Evolutionary conservation across 2,329 filamentous ascomycete genomes (phyloP).

Genomic region (Nakataea oryzae): DNA sequence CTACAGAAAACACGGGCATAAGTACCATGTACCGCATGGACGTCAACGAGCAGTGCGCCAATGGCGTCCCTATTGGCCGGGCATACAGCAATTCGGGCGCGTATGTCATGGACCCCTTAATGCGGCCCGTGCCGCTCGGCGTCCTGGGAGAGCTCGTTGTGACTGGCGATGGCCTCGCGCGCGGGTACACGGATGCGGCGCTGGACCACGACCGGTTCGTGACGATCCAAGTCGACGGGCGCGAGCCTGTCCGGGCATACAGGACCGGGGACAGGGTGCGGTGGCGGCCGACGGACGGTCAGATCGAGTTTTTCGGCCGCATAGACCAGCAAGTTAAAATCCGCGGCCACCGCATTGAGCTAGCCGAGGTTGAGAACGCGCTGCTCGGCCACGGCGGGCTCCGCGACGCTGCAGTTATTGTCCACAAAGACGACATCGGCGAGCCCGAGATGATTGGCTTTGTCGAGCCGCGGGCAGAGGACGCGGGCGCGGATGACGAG

Average conservation of each 20-base stretch:
- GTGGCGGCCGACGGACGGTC: constrained; percentile 3
- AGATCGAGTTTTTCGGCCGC: constrained; percentile 9
- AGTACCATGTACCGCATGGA: background rate
- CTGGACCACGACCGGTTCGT: background rate
- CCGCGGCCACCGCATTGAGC: constrained; percentile 9
- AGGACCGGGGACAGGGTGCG: constrained; percentile 11
- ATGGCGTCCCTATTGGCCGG: background rate
- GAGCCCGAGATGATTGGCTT: background rate
- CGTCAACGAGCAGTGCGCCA: background rate
- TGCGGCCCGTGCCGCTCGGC: constrained; percentile 8
- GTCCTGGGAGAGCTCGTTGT: constrained; percentile 10
- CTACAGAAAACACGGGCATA: background rate
- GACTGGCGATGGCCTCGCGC: constrained; percentile 20
- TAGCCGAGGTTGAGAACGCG: constrained; percentile 5
- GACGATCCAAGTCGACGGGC: constrained; percentile 9
- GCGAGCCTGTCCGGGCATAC: constrained; percentile 5
- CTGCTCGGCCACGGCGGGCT: background rate
- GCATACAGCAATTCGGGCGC: constrained; percentile 8
- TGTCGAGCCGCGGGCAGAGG: background rate
- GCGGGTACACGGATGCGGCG: constrained; percentile 23
- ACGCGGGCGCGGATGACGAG: background rate
- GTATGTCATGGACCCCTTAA: constrained; percentile 27
- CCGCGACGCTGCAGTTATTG: background rate
- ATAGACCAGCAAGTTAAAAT: constrained; percentile 9
- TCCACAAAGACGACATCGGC: background rate